Evolutionary conservation across 306 rosid species (phyloP).

Genomic region (Trifolium repens): DNA sequence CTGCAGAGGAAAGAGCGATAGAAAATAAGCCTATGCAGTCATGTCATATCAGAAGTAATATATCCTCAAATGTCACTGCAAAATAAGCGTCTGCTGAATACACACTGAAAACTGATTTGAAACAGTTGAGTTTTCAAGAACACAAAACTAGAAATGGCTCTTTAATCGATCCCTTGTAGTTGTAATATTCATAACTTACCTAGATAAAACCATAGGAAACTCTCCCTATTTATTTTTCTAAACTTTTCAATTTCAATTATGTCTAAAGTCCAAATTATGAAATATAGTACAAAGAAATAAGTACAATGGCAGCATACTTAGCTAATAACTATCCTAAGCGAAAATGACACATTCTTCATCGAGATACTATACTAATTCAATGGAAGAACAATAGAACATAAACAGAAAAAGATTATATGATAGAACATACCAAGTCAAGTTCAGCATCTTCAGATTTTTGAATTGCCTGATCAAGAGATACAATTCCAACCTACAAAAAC

Average conservation of each 20-base stretch:
- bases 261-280: conserved; percentile 17
- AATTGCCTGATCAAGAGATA: conserved; percentile 72
- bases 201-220: conserved; percentile 8
- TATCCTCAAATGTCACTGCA: conserved; percentile 1
- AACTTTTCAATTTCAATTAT: not conserved
- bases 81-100: not conserved
- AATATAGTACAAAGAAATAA: not conserved
- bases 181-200: not conserved
- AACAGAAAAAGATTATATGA: not conserved
- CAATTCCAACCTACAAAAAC: conserved; percentile 73
- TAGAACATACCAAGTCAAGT: conserved; percentile 74
- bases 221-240: conserved; percentile 3
- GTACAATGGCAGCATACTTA: not conserved
- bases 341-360: conserved; percentile 3
- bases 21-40: conserved; percentile 24
- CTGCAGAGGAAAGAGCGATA: conserved; percentile 49
- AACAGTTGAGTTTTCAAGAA: conserved; percentile 22
- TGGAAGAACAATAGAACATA: not conserved
- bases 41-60: conserved; percentile 25
- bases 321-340: conserved; percentile 9
- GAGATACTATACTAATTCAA: conserved; percentile 9
- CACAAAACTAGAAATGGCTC: conserved; percentile 6
- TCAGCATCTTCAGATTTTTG: conserved; percentile 77
- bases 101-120: conserved; percentile 20
- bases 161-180: not conserved